phyloP scores from a whole-genome alignment of 2,329 filamentous ascomycete species.

The Phialophora tarda region DNA sequence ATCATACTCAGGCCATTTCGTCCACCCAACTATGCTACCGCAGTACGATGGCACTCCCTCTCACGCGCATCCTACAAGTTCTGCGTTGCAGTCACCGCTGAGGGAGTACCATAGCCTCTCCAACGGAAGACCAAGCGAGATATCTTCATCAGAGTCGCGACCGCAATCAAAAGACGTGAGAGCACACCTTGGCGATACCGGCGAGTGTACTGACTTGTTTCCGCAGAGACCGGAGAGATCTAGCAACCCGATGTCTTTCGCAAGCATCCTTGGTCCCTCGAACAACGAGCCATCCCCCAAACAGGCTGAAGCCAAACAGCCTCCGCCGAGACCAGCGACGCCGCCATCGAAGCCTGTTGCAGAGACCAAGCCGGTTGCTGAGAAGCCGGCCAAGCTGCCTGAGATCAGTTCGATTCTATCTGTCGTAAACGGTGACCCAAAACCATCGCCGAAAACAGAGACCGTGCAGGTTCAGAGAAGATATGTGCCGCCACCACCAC shows the following conservation, averaged over 20 bases:
- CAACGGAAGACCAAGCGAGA: slow-evolving; percentile 45
- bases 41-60: slow-evolving; percentile 48
- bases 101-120: slow-evolving; percentile 48
- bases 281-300: slow-evolving; percentile 41
- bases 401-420: slow-evolving; percentile 36
- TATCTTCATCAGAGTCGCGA: slow-evolving; percentile 45
- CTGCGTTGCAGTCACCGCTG: slow-evolving; percentile 50
- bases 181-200: slow-evolving; percentile 17
- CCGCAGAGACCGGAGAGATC: slow-evolving; percentile 72
- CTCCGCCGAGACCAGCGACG: slow-evolving; percentile 36
- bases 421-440: slow-evolving; percentile 31
- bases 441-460: slow-evolving; percentile 46
- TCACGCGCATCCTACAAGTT: slow-evolving; percentile 50
- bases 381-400: slow-evolving; percentile 38
- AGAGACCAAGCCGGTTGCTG: slow-evolving; percentile 18
- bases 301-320: slow-evolving; percentile 34
- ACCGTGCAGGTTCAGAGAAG: slow-evolving; percentile 53
- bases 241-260: slow-evolving; percentile 92
- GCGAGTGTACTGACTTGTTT: slow-evolving; percentile 36
- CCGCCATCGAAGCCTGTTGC: slow-evolving; percentile 39
- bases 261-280: slow-evolving; percentile 72
- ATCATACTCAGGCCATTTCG: slow-evolving; percentile 33
- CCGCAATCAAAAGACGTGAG: slow-evolving; percentile 49
- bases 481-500: slow-evolving; percentile 65
- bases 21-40: slow-evolving; percentile 44